phyloP scores from a whole-genome alignment of 768 basidiomycete genomes.

The Lentinula raphanica region DNA sequence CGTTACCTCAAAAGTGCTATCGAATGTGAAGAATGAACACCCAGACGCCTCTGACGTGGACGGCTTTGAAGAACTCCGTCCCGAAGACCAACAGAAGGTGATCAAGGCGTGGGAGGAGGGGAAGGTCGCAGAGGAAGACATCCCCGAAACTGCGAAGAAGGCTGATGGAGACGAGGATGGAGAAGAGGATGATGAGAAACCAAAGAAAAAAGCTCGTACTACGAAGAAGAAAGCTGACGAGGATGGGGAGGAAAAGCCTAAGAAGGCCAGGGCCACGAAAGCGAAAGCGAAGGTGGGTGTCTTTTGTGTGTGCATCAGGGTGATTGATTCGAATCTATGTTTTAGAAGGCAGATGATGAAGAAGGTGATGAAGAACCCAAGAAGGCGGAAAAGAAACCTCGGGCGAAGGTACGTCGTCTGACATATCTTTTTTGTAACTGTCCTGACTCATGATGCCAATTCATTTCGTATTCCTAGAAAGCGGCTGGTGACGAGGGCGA shows the following conservation, averaged over 20 bases:
- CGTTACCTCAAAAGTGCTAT: slow-evolving; percentile 60
- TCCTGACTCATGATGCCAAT: neutral
- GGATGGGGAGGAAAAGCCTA: slow-evolving; percentile 23
- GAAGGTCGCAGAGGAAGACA: slow-evolving; percentile 77
- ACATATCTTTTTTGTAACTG: neutral
- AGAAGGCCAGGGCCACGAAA: slow-evolving; percentile 23
- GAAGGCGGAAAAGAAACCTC: slow-evolving; percentile 26
- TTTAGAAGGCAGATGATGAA: slow-evolving; percentile 11
- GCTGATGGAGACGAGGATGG: slow-evolving; percentile 36
- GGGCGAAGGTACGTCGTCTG: slow-evolving; percentile 19
- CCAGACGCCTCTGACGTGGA: slow-evolving; percentile 66
- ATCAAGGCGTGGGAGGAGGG: slow-evolving; percentile 71
- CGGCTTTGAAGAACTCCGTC: slow-evolving; percentile 70
- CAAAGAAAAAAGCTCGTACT: slow-evolving; percentile 51
- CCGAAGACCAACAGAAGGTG: slow-evolving; percentile 69
- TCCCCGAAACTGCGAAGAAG: slow-evolving; percentile 70
- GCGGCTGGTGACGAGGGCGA: slow-evolving; percentile 21
- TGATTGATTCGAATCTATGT: neutral
- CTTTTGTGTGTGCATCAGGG: neutral
- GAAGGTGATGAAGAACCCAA: slow-evolving; percentile 14
- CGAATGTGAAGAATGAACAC: slow-evolving; percentile 63
- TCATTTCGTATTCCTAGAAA: neutral
- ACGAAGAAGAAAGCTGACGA: slow-evolving; percentile 25
- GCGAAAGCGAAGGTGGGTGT: slow-evolving; percentile 14
- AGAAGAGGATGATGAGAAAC: slow-evolving; percentile 43